phyloP scores from a whole-genome alignment of 306 rosid species.

The Cicer judaicum region DNA sequence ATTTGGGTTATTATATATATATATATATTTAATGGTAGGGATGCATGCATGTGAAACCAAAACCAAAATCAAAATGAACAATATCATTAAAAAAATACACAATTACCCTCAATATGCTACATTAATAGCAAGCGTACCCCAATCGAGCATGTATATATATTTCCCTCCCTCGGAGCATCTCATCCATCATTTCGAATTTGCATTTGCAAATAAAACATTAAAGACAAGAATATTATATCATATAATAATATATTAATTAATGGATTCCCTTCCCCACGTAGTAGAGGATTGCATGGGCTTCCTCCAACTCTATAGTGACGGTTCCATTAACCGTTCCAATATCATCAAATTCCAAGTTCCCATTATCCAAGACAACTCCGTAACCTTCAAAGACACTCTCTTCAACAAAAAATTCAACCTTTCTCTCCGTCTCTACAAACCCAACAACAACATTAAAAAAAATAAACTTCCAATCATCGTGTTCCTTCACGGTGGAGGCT shows the following conservation, averaged over 20 bases:
- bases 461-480: conserved; percentile 56
- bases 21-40: no score
- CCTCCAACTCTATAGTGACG: conserved; percentile 83
- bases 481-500: conserved; percentile 90
- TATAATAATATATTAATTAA: neutral
- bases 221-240: no score
- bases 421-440: conserved; percentile 74
- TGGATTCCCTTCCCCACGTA: conserved; percentile 78
- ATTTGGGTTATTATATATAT: no score
- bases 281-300: conserved; percentile 95
- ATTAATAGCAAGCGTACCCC: conserved; percentile 15
- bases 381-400: conserved; percentile 60
- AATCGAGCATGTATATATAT: conserved; percentile 5
- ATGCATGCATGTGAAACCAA: no score
- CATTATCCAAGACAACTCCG: conserved; percentile 52
- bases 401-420: conserved; percentile 59
- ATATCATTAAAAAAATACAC: neutral
- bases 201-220: conserved; percentile 9
- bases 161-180: neutral
- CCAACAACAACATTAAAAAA: conserved; percentile 22
- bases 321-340: conserved; percentile 65
- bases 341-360: conserved; percentile 57
- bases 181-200: neutral
- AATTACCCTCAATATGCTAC: conserved; percentile 8
- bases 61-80: neutral